Conservation (phyloP, 1,284 basidiomycete genomes). For the Boletus smithii region DNA sequence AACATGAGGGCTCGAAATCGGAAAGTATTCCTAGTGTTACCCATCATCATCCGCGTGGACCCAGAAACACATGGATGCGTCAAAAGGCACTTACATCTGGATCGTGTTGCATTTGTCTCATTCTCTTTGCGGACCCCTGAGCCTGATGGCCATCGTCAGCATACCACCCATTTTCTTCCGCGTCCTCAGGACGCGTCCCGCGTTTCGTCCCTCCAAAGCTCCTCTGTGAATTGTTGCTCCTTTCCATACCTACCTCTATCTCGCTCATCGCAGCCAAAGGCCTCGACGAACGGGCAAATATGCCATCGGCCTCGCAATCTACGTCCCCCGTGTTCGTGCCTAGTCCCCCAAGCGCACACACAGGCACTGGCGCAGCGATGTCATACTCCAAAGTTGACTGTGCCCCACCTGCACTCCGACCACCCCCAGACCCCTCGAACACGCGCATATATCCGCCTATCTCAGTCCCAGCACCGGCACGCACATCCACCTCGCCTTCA, state of each 20-base stretch:
- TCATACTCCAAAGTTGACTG: slow-evolving; percentile 9
- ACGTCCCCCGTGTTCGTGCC: neutral
- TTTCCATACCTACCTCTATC: slow-evolving; percentile 8
- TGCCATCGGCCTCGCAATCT: neutral
- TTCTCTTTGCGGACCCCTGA: slow-evolving; percentile 16
- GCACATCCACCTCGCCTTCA: slow-evolving; percentile 5
- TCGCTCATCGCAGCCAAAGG: slow-evolving; percentile 10
- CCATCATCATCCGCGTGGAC: neutral
- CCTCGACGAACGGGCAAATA: slow-evolving; percentile 10
- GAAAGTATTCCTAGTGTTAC: slow-evolving; percentile 19
- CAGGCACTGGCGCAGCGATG: slow-evolving; percentile 18
- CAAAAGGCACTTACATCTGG: slow-evolving; percentile 18
- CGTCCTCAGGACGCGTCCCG: slow-evolving; percentile 12
- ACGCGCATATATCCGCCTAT: slow-evolving; percentile 28
- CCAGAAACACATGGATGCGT: neutral
- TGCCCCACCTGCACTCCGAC: neutral
- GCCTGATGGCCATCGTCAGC: slow-evolving; percentile 1
- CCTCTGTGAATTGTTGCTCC: neutral
- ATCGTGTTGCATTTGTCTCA: slow-evolving; percentile 12
- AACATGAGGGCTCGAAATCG: slow-evolving; percentile 23
- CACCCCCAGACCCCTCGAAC: slow-evolving; percentile 9
- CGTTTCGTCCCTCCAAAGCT: slow-evolving; percentile 16
- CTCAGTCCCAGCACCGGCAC: neutral
- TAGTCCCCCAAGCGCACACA: slow-evolving; percentile 8
- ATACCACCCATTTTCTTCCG: slow-evolving; percentile 6